These are phyloP conservation scores for Tricholoma saponaceum DNA, from an alignment of 768 basidiomycete genomes.

Conservation along the genomic window DNA sequence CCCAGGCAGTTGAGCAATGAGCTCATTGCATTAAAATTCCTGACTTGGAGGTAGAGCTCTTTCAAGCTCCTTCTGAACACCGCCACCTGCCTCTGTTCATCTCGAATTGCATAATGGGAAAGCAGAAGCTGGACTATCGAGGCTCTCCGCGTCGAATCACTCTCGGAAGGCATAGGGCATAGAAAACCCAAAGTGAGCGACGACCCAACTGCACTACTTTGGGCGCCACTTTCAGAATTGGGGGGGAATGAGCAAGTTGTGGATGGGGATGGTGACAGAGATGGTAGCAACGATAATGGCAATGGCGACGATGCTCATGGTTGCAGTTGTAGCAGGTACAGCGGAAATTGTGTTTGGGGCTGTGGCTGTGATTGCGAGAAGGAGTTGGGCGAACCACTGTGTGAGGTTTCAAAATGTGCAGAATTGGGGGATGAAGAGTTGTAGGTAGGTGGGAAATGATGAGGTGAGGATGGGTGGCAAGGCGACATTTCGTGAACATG, in stretches of 20 bases:
- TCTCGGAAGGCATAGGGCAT: background rate
- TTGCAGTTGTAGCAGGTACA: background rate
- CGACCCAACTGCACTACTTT: background rate
- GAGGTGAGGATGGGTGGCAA: background rate
- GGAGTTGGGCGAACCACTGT: background rate
- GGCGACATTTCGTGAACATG: background rate
- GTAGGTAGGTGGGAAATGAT: background rate
- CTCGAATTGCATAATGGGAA: background rate
- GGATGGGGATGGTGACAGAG: background rate
- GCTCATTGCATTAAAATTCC: background rate
- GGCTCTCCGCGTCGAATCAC: background rate
- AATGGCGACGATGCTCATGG: background rate
- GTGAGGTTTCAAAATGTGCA: background rate
- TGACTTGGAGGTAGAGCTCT: background rate
- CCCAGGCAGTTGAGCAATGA: background rate
- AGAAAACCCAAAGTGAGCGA: background rate
- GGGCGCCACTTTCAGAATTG: background rate
- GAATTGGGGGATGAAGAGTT: background rate
- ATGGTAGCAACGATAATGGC: background rate
- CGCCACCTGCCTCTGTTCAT: background rate
- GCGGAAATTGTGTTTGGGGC: background rate
- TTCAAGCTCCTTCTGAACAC: background rate
- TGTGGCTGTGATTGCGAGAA: background rate
- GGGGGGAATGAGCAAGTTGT: background rate
- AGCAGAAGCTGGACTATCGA: background rate